Percentiles rank a stretch among this genome's conserved stretches.
phyloP scores from a whole-genome alignment of 305 asterid species.

The Salvia sclarea region DNA sequence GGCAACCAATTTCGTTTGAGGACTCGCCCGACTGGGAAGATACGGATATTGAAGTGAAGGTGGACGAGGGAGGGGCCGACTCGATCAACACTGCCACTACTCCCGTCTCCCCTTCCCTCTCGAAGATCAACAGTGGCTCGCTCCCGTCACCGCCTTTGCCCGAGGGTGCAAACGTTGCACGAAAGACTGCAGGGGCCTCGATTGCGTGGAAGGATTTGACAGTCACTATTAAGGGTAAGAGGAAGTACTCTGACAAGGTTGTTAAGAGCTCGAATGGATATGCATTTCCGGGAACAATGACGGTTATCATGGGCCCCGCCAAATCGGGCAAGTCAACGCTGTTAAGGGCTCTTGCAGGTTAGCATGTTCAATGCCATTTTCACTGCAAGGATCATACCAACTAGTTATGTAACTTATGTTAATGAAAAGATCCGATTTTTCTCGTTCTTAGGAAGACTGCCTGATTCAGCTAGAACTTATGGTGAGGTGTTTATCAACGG shows the following conservation, averaged over 20 bases:
- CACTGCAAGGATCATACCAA: background rate
- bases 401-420: conserved; percentile 13
- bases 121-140: conserved; percentile 85
- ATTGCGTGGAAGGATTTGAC: conserved; percentile 98
- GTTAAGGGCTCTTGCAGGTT: conserved; percentile 93
- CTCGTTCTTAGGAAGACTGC: conserved; percentile 67
- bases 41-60: conserved; percentile 75
- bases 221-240: conserved; percentile 84
- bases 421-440: conserved; percentile 15
- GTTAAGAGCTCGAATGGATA: conserved; percentile 93
- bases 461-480: conserved; percentile 73
- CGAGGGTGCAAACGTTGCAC: conserved; percentile 59
- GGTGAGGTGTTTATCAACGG: conserved; percentile 95
- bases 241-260: conserved; percentile 88
- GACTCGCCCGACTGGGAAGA: conserved; percentile 99
- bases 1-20: conserved; percentile 95
- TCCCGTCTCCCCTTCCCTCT: conserved; percentile 83
- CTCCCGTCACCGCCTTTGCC: conserved; percentile 85
- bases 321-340: conserved; percentile 98
- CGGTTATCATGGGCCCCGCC: conserved; percentile 98
- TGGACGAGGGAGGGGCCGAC: conserved; percentile 85
- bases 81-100: conserved; percentile 77
- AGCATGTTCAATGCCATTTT: conserved; percentile 24
- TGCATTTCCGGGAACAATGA: conserved; percentile 94
- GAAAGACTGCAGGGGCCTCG: conserved; percentile 81